A percentile compares a stretch with the other conserved stretches of the same genome.
Conservation (phyloP, 495 filamentous ascomycete species). For the Bacidia rubella region DNA sequence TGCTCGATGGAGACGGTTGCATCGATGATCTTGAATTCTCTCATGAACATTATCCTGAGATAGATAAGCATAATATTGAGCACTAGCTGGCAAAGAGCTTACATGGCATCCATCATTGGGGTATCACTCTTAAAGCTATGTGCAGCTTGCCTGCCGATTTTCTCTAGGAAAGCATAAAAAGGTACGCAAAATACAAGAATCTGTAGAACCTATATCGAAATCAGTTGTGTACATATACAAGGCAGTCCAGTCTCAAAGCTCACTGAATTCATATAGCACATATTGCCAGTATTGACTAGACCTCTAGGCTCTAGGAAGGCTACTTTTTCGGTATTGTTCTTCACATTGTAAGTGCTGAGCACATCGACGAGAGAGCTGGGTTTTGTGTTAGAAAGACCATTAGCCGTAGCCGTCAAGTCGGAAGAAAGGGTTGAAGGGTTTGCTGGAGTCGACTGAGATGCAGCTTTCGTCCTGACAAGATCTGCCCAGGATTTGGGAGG, state of each 20-base stretch:
- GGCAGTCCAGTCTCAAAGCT: constrained; percentile 22
- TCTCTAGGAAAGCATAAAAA: constrained; percentile 88
- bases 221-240: not conserved
- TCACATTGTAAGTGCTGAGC: constrained; percentile 48
- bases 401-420: constrained; percentile 24
- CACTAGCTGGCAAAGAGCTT: constrained; percentile 28
- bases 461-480: constrained; percentile 45
- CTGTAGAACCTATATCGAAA: constrained; percentile 60
- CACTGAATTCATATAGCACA: constrained; percentile 99
- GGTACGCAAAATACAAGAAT: constrained; percentile 83
- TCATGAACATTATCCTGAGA: constrained; percentile 83
- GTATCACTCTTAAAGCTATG: constrained; percentile 93
- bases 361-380: constrained; percentile 58
- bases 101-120: constrained; percentile 88
- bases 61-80: not conserved
- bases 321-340: constrained; percentile 48
- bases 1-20: constrained; percentile 62
- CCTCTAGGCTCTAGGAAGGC: constrained; percentile 87
- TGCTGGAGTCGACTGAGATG: constrained; percentile 19
- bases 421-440: constrained; percentile 16
- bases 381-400: constrained; percentile 37
- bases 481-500: constrained; percentile 67
- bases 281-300: constrained; percentile 91
- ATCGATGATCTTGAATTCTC: constrained; percentile 77
- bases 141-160: constrained; percentile 64